Conservation (phyloP, 805 yeast species). For the Candida tallmaniae region DNA sequence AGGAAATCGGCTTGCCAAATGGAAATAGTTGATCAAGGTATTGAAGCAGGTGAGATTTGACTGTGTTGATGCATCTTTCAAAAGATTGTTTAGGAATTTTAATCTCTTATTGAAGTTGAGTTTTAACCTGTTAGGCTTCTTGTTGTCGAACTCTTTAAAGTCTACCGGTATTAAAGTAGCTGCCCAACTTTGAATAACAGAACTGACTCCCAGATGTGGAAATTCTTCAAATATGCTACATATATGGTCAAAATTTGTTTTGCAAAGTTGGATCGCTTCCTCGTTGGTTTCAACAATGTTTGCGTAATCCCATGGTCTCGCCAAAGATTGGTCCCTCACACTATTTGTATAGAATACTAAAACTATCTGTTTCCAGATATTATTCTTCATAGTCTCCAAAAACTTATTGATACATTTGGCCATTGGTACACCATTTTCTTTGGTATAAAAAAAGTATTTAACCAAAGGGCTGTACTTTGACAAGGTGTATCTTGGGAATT, state of each 20-base stretch:
- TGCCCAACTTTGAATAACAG: conserved; percentile 26
- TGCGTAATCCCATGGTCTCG: conserved; percentile 33
- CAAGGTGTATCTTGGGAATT: conserved; percentile 19
- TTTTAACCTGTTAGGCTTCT: conserved; percentile 26
- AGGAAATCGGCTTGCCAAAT: conserved; percentile 30
- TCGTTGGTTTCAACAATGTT: conserved; percentile 17
- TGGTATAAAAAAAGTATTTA: conserved; percentile 26
- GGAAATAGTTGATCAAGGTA: conserved; percentile 29
- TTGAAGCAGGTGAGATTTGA: conserved; percentile 31
- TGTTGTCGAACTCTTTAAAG: conserved; percentile 25
- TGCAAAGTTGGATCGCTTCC: conserved; percentile 21
- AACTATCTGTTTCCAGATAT: conserved; percentile 33
- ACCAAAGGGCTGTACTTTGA: conserved; percentile 32
- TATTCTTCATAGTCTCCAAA: conserved; percentile 25
- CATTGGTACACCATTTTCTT: conserved; percentile 18
- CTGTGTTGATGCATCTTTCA: conserved; percentile 24
- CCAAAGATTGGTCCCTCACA: conserved; percentile 32
- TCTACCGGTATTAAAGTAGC: conserved; percentile 31
- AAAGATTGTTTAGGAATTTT: conserved; percentile 23
- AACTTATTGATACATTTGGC: conserved; percentile 19
- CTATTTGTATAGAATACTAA: conserved; percentile 27
- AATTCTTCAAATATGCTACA: conserved; percentile 26
- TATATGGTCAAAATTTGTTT: conserved; percentile 29
- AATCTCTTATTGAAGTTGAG: conserved; percentile 33
- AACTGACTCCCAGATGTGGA: conserved; percentile 12